Conservation (phyloP, 306 rosid genomes). For the Inga oerstediana region DNA sequence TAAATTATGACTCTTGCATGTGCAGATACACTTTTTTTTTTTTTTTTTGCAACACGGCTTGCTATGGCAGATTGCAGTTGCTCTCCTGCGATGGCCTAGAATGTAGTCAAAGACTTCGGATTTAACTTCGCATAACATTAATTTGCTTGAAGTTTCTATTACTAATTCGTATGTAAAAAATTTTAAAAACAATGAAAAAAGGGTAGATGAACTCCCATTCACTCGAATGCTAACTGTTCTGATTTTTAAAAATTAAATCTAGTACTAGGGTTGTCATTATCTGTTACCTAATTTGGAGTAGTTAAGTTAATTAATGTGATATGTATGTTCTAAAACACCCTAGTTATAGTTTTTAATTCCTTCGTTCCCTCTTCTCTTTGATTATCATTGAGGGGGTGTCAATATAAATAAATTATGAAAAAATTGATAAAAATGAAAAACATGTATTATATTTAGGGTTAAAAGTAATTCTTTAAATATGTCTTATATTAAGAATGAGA, state of each 20-base stretch:
- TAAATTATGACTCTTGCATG: background rate
- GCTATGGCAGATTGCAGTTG: background rate
- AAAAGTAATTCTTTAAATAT: too few species aligned
- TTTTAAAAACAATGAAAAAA: background rate
- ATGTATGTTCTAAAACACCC: too few species aligned
- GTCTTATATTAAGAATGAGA: too few species aligned
- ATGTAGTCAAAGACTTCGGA: background rate
- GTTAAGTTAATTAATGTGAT: too few species aligned
- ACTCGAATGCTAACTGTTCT: background rate
- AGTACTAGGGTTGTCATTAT: background rate
- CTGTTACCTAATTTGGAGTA: too few species aligned
- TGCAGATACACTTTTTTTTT: background rate
- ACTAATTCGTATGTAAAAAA: background rate
- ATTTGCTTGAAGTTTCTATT: background rate
- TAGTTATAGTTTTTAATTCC: too few species aligned
- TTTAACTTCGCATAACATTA: background rate
- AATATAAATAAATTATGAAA: too few species aligned
- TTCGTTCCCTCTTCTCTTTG: too few species aligned
- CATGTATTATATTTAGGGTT: too few species aligned
- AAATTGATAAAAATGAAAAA: too few species aligned
- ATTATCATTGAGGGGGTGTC: too few species aligned
- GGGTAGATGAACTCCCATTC: background rate
- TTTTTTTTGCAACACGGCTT: background rate
- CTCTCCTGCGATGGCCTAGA: background rate
- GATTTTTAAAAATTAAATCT: background rate